Evolutionary conservation across 495 filamentous ascomycete species (phyloP), one percentile per base, ranked within the genome.

Genomic region (Penicillium pulvis): DNA sequence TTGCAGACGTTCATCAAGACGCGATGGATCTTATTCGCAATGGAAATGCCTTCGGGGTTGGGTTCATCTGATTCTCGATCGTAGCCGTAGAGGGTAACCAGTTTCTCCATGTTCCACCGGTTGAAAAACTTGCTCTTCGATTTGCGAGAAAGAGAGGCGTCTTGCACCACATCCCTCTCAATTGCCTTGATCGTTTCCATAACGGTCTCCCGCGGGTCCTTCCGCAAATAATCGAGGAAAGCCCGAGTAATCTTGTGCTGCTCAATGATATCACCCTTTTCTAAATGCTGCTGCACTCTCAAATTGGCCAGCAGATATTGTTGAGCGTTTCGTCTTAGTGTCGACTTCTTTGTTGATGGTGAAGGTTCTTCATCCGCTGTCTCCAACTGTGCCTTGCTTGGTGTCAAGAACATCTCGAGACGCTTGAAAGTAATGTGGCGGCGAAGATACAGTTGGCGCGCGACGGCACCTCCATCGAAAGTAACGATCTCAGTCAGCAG

Each of bases 391-490:
- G 67, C 64, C 56, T 78, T 81, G 30, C 70, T 77, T 12, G 76
- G 73, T 1, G 67, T 75, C 39, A 83, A 67, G 26, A 83, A 83
- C 26, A 75, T 66, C 23, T 83, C 86, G 10, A 97, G 70, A 5
- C 85, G 82, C 69, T 89, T 90, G 57, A 93, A 87, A 4, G 88
- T 91, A 53, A 84, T 84, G 49, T 87, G 83, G 61, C 89, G 79
- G 19, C 83, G 82, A 26, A 83, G 76, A 64, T 91, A 92, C 26
- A 95, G 74, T 42, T 83, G 80, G 41, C 82, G 84, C 12, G 91
- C 89, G 20, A 89, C 76, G 41, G 83, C 83, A 16, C 92, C 92
- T 7, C 91, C 92, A 73, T 96, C 91, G 62, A 93, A 92, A 30
- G 79, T 83, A 14, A 88, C 81, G 5, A 90, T 79, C 72, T 97